Percentiles rank a stretch among this genome's conserved stretches.
Evolutionary conservation across 495 filamentous ascomycete genomes (phyloP).

Genomic region (Lepidopterella palustris): DNA sequence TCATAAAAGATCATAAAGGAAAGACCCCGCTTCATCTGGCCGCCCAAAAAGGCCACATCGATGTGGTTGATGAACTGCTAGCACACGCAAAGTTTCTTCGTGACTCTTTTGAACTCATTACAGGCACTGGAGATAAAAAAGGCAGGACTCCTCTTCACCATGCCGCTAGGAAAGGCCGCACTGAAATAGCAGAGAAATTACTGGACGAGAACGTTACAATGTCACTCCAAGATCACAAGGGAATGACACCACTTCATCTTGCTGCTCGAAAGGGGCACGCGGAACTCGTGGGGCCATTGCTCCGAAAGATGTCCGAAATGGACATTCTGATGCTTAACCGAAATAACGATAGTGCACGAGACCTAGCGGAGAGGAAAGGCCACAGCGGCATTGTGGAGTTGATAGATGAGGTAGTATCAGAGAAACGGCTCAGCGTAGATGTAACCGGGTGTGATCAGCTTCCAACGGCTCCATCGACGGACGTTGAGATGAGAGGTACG

Average conservation of each 20-base stretch:
- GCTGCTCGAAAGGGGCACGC: slow-evolving; percentile 8
- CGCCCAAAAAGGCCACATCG: not conserved
- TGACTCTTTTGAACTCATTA: too few species aligned
- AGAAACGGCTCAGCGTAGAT: too few species aligned
- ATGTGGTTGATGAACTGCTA: not conserved
- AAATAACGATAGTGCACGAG: not conserved
- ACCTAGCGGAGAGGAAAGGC: not conserved
- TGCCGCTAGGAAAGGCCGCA: not conserved
- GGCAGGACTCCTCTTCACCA: not conserved
- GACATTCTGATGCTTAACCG: not conserved
- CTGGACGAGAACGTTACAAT: not conserved
- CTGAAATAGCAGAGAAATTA: not conserved
- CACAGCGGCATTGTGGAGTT: not conserved
- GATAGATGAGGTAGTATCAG: not conserved
- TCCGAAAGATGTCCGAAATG: not conserved
- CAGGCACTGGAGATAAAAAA: too few species aligned
- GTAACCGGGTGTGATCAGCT: too few species aligned
- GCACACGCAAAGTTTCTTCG: not conserved
- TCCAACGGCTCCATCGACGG: too few species aligned
- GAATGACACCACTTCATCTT: slow-evolving; percentile 2
- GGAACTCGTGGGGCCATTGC: not conserved
- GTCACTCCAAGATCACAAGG: not conserved
- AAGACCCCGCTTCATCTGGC: not conserved
- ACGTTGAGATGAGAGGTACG: too few species aligned
- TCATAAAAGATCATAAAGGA: not conserved